Percentiles rank a stretch among this genome's conserved stretches.
Evolutionary conservation across 2,329 filamentous ascomycete species (phyloP).

Genomic region (Aureobasidium sp.): DNA sequence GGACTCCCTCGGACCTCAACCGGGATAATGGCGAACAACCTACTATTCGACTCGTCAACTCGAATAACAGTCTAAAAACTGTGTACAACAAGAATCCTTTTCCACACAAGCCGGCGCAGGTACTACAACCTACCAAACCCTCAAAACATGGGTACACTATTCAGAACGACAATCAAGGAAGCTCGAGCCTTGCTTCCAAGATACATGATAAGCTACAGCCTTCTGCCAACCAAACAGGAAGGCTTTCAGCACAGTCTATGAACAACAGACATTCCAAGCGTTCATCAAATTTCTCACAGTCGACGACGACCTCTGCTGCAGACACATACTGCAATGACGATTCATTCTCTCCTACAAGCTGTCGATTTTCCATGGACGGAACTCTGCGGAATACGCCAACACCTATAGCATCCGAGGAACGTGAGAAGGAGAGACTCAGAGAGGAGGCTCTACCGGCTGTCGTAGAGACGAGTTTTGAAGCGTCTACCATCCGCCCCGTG

Average conservation of each 20-base stretch:
- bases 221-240: slow-evolving; percentile 15
- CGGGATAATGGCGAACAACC: slow-evolving; percentile 19
- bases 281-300: slow-evolving; percentile 10
- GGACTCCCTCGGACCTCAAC: slow-evolving; percentile 22
- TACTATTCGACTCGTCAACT: slow-evolving; percentile 29
- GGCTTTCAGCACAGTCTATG: slow-evolving; percentile 21
- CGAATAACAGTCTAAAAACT: slow-evolving; percentile 17
- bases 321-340: slow-evolving; percentile 18
- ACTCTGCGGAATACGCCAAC: slow-evolving; percentile 12
- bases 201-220: slow-evolving; percentile 15
- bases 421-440: not conserved
- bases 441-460: slow-evolving; percentile 16
- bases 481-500: slow-evolving; percentile 9
- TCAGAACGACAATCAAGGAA: not conserved
- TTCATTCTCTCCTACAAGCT: slow-evolving; percentile 17
- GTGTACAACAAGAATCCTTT: slow-evolving; percentile 19
- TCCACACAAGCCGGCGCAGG: slow-evolving; percentile 17
- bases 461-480: slow-evolving; percentile 9
- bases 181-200: not conserved
- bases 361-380: slow-evolving; percentile 15
- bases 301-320: slow-evolving; percentile 15
- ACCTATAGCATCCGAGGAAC: not conserved
- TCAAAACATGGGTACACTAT: slow-evolving; percentile 12
- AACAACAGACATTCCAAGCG: slow-evolving; percentile 9
- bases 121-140: slow-evolving; percentile 14